A percentile compares a stretch with the other conserved stretches of the same genome.
Conservation (phyloP, 805 yeast species). For the Kazachstania bromeliacearum region DNA sequence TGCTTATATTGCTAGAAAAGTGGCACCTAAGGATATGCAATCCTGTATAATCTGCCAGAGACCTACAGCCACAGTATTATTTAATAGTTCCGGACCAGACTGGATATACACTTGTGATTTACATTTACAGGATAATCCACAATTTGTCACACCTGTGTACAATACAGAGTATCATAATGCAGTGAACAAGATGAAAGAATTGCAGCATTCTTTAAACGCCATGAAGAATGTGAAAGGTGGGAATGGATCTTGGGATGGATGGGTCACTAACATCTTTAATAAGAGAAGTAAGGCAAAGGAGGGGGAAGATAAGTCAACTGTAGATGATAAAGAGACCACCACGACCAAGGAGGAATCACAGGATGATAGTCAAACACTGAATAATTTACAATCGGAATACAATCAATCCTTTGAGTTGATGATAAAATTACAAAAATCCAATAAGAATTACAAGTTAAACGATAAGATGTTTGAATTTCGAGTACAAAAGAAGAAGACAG, state of each 20-base stretch:
- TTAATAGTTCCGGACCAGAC: conserved; percentile 21
- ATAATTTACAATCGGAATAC: conserved; percentile 11
- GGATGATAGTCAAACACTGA: conserved; percentile 2
- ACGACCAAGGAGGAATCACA: not conserved
- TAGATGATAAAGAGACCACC: not conserved
- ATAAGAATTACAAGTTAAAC: conserved; percentile 16
- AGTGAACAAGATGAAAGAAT: conserved; percentile 10
- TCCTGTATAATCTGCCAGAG: conserved; percentile 24
- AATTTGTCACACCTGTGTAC: conserved; percentile 24
- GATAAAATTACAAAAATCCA: conserved; percentile 12
- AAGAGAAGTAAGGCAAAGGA: conserved; percentile 7
- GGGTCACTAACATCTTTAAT: conserved; percentile 24
- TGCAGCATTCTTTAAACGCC: conserved; percentile 12
- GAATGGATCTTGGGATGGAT: conserved; percentile 25
- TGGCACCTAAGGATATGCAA: conserved; percentile 23
- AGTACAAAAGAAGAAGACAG: conserved; percentile 11
- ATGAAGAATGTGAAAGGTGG: conserved; percentile 3
- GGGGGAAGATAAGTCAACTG: not conserved
- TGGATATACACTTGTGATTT: conserved; percentile 29
- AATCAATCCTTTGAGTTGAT: conserved; percentile 14
- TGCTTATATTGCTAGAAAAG: conserved; percentile 22
- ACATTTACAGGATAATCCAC: conserved; percentile 28
- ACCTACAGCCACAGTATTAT: conserved; percentile 23
- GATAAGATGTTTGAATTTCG: conserved; percentile 18
- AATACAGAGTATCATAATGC: conserved; percentile 14